These are phyloP conservation scores for Calonectria pseudoreteaudii DNA, from an alignment of 2,329 filamentous ascomycete genomes.

Conservation along the genomic window DNA sequence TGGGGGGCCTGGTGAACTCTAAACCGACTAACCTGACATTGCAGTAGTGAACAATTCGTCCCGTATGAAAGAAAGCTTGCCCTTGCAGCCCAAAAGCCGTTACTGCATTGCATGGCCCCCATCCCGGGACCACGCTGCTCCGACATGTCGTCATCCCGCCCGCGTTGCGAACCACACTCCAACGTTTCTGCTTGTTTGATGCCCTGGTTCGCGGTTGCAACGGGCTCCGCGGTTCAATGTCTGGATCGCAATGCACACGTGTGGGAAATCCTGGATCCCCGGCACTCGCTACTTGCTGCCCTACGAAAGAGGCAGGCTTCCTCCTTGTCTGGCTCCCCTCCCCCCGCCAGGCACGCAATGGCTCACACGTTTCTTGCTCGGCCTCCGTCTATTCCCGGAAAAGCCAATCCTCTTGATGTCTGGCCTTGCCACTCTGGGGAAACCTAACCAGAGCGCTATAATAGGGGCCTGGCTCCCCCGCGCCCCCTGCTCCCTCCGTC, in stretches of 20 bases:
- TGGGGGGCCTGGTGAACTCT: neutral
- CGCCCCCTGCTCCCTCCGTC: neutral
- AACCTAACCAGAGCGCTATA: neutral
- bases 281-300: neutral
- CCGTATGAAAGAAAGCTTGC: neutral
- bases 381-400: neutral
- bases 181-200: neutral
- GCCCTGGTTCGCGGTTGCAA: neutral
- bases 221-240: neutral
- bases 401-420: neutral
- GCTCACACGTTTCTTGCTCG: neutral
- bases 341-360: no score
- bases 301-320: neutral
- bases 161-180: neutral
- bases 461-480: neutral
- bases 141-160: constrained; percentile 5
- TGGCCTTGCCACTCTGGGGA: constrained; percentile 1
- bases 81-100: neutral
- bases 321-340: neutral
- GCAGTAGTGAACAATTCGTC: no score
- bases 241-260: neutral
- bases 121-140: neutral
- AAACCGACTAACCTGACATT: neutral
- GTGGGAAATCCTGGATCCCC: neutral
- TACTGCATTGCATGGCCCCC: neutral